A percentile compares a stretch with the other conserved stretches of the same genome.
Evolutionary conservation across 768 basidiomycete genomes (phyloP).

Genomic region (Suillus spraguei): DNA sequence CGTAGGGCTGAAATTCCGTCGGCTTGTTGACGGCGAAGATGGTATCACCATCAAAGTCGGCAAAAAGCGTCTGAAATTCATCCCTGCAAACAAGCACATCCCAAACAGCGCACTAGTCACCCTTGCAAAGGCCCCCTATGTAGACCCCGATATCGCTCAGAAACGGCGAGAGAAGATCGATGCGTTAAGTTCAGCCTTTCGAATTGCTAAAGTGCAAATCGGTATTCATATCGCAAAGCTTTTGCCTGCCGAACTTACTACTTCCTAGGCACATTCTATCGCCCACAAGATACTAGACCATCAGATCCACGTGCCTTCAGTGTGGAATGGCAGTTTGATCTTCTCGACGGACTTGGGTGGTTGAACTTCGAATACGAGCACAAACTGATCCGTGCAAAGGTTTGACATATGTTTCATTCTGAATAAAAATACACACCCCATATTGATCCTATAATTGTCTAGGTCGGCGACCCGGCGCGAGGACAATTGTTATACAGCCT

Average conservation of each 20-base stretch:
- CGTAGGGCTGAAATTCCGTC: slow-evolving; percentile 49
- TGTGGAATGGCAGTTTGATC: slow-evolving; percentile 66
- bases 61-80: slow-evolving; percentile 41
- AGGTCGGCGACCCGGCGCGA: slow-evolving; percentile 61
- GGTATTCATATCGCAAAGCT: slow-evolving; percentile 52
- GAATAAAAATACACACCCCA: neutral
- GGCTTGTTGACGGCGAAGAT: slow-evolving; percentile 37
- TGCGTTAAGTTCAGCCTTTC: slow-evolving; percentile 49
- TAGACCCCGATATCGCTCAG: slow-evolving; percentile 56
- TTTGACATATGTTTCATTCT: slow-evolving; percentile 29
- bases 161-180: slow-evolving; percentile 46
- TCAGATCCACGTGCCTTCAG: slow-evolving; percentile 58
- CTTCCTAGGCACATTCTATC: slow-evolving; percentile 31
- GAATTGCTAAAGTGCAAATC: slow-evolving; percentile 67
- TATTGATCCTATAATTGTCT: slow-evolving; percentile 1
- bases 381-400: slow-evolving; percentile 64
- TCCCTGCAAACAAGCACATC: slow-evolving; percentile 14
- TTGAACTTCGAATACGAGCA: slow-evolving; percentile 69
- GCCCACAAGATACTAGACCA: slow-evolving; percentile 22
- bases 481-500: slow-evolving; percentile 55
- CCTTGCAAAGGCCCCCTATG: slow-evolving; percentile 56
- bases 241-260: neutral
- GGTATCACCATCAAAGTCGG: slow-evolving; percentile 43
- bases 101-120: slow-evolving; percentile 29
- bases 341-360: slow-evolving; percentile 49